Evolutionary conservation across 192 early-diverging fungal species (phyloP).

Genomic region (Entomortierella chlamydospora): DNA sequence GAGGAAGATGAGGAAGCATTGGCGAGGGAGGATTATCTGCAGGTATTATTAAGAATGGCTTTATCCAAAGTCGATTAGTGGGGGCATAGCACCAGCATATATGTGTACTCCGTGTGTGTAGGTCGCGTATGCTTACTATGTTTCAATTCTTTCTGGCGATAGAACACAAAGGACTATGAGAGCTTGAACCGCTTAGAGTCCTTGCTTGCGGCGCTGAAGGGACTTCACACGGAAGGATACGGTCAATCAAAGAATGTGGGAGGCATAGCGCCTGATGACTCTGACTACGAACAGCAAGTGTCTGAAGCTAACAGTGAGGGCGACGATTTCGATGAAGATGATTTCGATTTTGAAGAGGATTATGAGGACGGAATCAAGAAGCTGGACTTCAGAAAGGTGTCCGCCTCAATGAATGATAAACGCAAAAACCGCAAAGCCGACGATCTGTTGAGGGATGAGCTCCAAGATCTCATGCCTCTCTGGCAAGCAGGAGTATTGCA

Average conservation of each 20-base stretch:
- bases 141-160: neutral
- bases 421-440: slow-evolving; percentile 38
- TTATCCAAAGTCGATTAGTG: too few species aligned
- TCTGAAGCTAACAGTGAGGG: slow-evolving; percentile 22
- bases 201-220: slow-evolving; percentile 37
- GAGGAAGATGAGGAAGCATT: slow-evolving; percentile 43
- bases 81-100: too few species aligned
- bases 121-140: neutral
- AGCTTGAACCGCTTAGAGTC: slow-evolving; percentile 20
- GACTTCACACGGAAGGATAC: slow-evolving; percentile 11
- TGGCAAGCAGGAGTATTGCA: slow-evolving; percentile 37
- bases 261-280: slow-evolving; percentile 10
- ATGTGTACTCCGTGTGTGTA: too few species aligned
- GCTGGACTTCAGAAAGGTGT: slow-evolving; percentile 34
- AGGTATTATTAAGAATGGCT: slow-evolving; percentile 13
- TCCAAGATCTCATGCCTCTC: slow-evolving; percentile 35
- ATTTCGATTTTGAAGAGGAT: slow-evolving; percentile 49
- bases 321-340: slow-evolving; percentile 23
- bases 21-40: slow-evolving; percentile 34
- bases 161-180: slow-evolving; percentile 35
- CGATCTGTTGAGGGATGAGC: slow-evolving; percentile 36
- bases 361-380: slow-evolving; percentile 40
- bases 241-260: slow-evolving; percentile 31
- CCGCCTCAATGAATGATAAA: slow-evolving; percentile 21
- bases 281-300: slow-evolving; percentile 31